phyloP scores from a whole-genome alignment of 352 stramenopile genomes.

The Pythium grandisporangium region DNA sequence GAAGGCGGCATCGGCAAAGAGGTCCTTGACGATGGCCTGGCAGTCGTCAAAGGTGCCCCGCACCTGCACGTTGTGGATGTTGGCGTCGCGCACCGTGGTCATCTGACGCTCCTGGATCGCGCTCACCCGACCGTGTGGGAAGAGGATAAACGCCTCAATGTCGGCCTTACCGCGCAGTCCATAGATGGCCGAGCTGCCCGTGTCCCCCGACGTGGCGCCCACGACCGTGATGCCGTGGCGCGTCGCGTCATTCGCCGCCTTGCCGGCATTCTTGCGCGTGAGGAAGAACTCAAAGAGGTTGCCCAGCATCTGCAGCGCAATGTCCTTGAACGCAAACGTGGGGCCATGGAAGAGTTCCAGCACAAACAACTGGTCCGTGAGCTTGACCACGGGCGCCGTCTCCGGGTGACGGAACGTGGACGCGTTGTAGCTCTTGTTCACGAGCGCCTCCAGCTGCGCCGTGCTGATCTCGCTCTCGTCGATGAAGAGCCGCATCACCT shows the following conservation, averaged over 20 bases:
- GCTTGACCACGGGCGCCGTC: conserved; percentile 92
- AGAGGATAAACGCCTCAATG: conserved; percentile 98
- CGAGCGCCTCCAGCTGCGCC: conserved; percentile 84
- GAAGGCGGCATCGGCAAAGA: conserved; percentile 93
- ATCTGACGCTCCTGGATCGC: conserved; percentile 99
- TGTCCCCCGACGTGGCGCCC: conserved; percentile 97
- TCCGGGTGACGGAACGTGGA: conserved; percentile 89
- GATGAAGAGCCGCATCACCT: conserved; percentile 97
- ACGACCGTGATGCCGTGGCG: conserved; percentile 93
- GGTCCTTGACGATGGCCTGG: conserved; percentile 98
- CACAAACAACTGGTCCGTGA: conserved; percentile 83
- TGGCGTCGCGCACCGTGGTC: conserved; percentile 96
- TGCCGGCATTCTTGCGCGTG: conserved; percentile 78
- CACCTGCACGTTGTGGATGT: conserved; percentile 96
- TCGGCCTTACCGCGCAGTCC: conserved; percentile 96
- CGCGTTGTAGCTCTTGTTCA: conserved; percentile 89
- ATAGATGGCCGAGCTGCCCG: conserved; percentile 96
- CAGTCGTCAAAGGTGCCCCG: conserved; percentile 98
- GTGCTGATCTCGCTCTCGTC: conserved; percentile 91
- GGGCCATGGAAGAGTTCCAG: conserved; percentile 99
- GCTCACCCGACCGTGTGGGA: conserved; percentile 93
- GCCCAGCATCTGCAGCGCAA: conserved; percentile 98
- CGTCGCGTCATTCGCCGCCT: conserved; percentile 19
- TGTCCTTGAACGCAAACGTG: conserved; percentile 99
- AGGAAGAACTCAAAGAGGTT: conserved; percentile 99